Evolutionary conservation across 306 rosid species (phyloP), one percentile per base, ranked within the genome.

Genomic region (Trichosanthes cucumerina): DNA sequence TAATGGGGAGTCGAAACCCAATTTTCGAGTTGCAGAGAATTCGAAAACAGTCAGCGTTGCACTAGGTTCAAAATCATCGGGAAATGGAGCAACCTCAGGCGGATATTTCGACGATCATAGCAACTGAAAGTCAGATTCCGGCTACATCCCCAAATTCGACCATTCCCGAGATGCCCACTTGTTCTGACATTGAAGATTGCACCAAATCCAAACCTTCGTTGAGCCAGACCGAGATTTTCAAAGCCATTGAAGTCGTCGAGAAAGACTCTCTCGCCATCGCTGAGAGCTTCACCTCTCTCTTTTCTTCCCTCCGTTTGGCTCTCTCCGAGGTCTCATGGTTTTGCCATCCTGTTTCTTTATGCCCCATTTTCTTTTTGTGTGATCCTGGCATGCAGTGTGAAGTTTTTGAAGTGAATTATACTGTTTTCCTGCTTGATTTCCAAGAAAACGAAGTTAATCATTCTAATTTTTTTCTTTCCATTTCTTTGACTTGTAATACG

Each of bases 231-330:
- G 88, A 90, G 62, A 81, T 90, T n/a, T 47, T 89, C 81, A 81
- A 79, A 84, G 93, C 95, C 24, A 82, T 94, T 15, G 86, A 90
- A 74, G 90, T 94, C 4, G 93, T 90, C 9, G 97, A 90, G 88
- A 82, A 90, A 56, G 93, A 90, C 63, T 92, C 98, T 6, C 24
- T 86, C n/a, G 97, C 90, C 74, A 88, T 92, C 41, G 88, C 95
- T 26, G 84, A 89, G 76, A 94, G 93, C 79, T 94, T 89, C 87
- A 80, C 83, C 79, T 87, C 97, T 63, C 93, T 92, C 77, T 92
- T 94, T 84, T 88, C 86, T 36, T 91, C 96, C 26, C 95, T 94
- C 71, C 93, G 96, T 7, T 43, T 83, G 41, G 86, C 93, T 15
- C 96, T 94, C 82, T 90, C 95, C 39, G 84, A 89, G 91, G 91